phyloP scores from a whole-genome alignment of 169 alveolate species.

The Theileria sp. region DNA sequence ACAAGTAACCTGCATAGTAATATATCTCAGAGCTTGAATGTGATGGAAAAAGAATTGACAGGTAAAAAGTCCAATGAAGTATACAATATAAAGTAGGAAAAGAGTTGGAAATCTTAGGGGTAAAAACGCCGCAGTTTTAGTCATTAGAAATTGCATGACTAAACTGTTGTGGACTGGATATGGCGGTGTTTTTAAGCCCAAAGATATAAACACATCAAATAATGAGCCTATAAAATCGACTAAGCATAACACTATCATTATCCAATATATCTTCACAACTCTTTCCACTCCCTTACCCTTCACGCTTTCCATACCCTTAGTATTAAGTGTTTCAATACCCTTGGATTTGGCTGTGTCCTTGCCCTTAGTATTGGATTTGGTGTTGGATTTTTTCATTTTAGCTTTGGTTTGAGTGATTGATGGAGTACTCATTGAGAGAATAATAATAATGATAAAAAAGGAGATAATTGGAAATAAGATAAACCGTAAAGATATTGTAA shows the following conservation, averaged over 20 bases:
- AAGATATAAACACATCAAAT: conserved; percentile 3
- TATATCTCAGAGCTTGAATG: neutral
- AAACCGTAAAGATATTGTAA: neutral
- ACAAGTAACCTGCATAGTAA: conserved; percentile 28
- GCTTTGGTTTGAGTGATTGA: too few species aligned
- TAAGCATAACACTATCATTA: conserved; percentile 14
- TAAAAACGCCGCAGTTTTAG: conserved; percentile 30
- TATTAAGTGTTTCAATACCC: too few species aligned
- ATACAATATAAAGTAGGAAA: conserved; percentile 17
- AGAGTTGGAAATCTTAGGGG: conserved; percentile 34
- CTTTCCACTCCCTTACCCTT: neutral
- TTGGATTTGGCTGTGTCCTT: too few species aligned
- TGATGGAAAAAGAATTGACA: neutral
- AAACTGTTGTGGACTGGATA: conserved; percentile 46
- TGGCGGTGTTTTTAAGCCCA: conserved; percentile 20
- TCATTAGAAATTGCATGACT: conserved; percentile 21
- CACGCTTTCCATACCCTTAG: too few species aligned
- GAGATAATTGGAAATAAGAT: neutral
- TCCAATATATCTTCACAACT: neutral
- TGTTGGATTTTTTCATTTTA: too few species aligned
- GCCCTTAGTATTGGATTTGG: too few species aligned
- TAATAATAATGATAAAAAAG: neutral
- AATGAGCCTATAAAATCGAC: neutral
- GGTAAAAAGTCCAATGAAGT: neutral
- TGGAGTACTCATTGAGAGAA: neutral